These are phyloP conservation scores for Plectosphaerella sp. DNA, from an alignment of 2,329 filamentous ascomycete species.

Conservation along the genomic window DNA sequence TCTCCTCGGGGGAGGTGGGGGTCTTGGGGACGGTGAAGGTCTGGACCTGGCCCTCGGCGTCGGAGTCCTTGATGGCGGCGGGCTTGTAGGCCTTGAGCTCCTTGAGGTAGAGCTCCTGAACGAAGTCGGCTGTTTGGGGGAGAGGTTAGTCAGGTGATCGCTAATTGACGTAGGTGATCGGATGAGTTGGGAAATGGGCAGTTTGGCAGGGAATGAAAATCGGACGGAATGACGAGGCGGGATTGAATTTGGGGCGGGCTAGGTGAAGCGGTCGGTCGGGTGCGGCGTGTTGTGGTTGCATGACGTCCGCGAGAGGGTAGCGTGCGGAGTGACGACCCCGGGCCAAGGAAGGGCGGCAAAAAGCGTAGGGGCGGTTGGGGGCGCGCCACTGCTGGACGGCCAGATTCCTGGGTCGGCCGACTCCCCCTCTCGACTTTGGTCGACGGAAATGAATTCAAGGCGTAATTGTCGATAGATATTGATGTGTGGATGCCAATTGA, in stretches of 20 bases:
- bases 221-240: not conserved
- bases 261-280: no score
- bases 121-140: slow-evolving; percentile 71
- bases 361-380: no score
- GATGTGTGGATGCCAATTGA: no score
- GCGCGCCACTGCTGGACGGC: no score
- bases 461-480: no score
- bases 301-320: no score
- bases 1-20: slow-evolving; percentile 87
- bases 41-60: slow-evolving; percentile 87
- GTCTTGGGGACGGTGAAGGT: slow-evolving; percentile 77
- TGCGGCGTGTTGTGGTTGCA: no score
- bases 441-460: no score
- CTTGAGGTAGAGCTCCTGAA: slow-evolving; percentile 96
- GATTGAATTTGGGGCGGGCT: not conserved
- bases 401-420: no score
- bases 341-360: no score
- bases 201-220: not conserved
- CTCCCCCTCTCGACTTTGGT: no score
- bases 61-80: slow-evolving; percentile 74
- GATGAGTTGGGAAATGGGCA: not conserved
- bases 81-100: slow-evolving; percentile 96
- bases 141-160: not conserved
- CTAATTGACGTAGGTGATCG: not conserved
- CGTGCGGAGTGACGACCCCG: no score